These are phyloP conservation scores for Hondaea fermentalgiana DNA, from an alignment of 108 stramenopile species.

Conservation along the genomic window DNA sequence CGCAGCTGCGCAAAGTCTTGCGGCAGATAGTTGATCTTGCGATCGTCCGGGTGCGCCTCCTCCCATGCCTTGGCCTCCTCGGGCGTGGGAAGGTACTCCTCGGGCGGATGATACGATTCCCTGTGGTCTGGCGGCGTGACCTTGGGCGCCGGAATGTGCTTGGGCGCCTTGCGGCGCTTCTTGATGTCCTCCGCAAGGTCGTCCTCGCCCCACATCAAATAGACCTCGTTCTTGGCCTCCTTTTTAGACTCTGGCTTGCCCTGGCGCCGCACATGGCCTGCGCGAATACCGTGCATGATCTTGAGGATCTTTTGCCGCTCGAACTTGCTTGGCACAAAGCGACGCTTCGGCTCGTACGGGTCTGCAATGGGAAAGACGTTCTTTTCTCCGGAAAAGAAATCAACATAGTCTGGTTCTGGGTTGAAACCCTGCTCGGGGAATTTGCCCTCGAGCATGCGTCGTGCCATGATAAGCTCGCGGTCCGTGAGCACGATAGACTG, in stretches of 20 bases:
- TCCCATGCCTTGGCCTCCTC: constrained; percentile 86
- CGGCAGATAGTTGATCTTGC: constrained; percentile 83
- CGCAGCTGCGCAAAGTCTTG: constrained; percentile 75
- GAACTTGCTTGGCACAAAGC: constrained; percentile 66
- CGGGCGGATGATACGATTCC: constrained; percentile 89
- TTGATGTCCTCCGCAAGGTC: constrained; percentile 77
- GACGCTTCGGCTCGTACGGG: constrained; percentile 59
- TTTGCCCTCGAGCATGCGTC: constrained; percentile 80
- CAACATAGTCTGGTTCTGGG: constrained; percentile 80
- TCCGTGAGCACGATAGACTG: constrained; percentile 70
- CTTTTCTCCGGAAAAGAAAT: constrained; percentile 77
- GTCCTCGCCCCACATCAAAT: constrained; percentile 77
- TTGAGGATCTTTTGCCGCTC: constrained; percentile 71
- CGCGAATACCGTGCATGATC: constrained; percentile 72
- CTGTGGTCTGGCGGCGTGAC: constrained; percentile 87
- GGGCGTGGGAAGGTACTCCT: constrained; percentile 84
- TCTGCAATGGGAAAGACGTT: constrained; percentile 65
- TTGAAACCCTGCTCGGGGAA: constrained; percentile 92
- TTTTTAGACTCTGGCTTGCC: constrained; percentile 56
- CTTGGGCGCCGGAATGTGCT: constrained; percentile 95
- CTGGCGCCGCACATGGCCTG: constrained; percentile 70
- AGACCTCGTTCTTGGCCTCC: constrained; percentile 55
- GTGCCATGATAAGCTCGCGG: constrained; percentile 81
- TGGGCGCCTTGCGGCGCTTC: constrained; percentile 71
- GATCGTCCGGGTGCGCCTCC: constrained; percentile 72